Evolutionary conservation across 202 grass and related monocot genomes (phyloP), one percentile per base, ranked within the genome.

Genomic region (Zoysia matrella): DNA sequence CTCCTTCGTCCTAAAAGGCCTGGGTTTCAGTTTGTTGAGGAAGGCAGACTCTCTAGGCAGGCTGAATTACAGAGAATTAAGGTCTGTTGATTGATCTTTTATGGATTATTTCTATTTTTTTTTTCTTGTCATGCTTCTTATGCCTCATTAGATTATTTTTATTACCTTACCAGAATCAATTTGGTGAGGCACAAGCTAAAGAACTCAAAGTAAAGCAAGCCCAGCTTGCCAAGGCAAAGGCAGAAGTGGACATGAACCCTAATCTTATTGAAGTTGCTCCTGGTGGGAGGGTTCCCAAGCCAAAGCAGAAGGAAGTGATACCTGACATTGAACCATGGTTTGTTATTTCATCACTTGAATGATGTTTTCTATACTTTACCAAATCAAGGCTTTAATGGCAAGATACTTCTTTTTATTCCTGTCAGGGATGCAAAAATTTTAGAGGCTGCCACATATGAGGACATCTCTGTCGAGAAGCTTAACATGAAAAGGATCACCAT

Each of bases 241-340:
- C 87, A 5, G 95, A 98, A 82, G 70, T 90, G 12, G 95, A 92
- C 80, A 95, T 89, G 60, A 98, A 98, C 49, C 95, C 95, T 5
- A 98, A 98, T 57, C 82, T 98, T 52, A 98, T 98, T 86, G 92
- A 94, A 84, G 85, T 98, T 85, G 92, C 84, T 49, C 53, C 80
- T 50, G 75, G 92, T 54, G 78, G 64, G 81, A 86, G 88, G 75
- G 65, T 83, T 75, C 84, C 84, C 77, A 94, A 97, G 71, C 89
- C 87, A 74, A 97, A 92, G 75, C 83, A 90, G 47, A 94, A 94
- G 82, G 92, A 97, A 84, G 90, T 78, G 75, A 92, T 97, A 52
- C 94, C 92, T 82, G 90, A 91, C 71, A 94, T 97, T 79, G 94
- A 97, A 88, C 93, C 92, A 89, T 97, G 94, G 92, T 97, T 92